These are phyloP conservation scores for Hansfordia pulvinata DNA, from an alignment of 2,329 filamentous ascomycete genomes.

Conservation along the genomic window DNA sequence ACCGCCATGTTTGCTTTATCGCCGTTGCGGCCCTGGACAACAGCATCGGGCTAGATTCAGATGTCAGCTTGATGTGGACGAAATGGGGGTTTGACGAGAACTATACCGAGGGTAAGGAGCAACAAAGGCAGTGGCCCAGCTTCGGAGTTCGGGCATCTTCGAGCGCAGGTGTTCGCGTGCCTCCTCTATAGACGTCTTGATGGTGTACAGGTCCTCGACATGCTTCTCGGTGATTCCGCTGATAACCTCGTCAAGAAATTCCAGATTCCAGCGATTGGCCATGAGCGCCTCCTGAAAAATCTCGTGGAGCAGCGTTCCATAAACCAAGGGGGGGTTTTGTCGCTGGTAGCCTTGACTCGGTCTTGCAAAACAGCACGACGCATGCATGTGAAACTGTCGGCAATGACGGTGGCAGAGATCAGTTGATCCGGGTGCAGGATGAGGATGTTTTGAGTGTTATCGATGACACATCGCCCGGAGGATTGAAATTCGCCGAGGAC, in stretches of 20 bases:
- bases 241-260: conserved; percentile 54
- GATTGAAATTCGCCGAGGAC: conserved; percentile 66
- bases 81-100: neutral
- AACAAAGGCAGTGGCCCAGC: conserved; percentile 77
- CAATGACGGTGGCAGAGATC: conserved; percentile 86
- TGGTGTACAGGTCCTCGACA: conserved; percentile 79
- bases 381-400: conserved; percentile 89
- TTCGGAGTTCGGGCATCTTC: conserved; percentile 69
- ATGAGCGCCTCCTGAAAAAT: conserved; percentile 86
- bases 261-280: conserved; percentile 65
- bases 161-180: conserved; percentile 70
- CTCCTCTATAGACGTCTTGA: conserved; percentile 59
- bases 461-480: conserved; percentile 63
- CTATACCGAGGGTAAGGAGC: conserved; percentile 51
- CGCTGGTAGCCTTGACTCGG: conserved; percentile 79
- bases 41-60: conserved; percentile 42
- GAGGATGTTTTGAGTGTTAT: conserved; percentile 71
- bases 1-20: conserved; percentile 70
- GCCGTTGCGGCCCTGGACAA: conserved; percentile 68
- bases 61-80: conserved; percentile 14
- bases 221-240: conserved; percentile 59
- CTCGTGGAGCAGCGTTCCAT: conserved; percentile 88
- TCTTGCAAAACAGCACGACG: conserved; percentile 89
- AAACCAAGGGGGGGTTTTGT: conserved; percentile 72
- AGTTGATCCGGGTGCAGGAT: conserved; percentile 92